phyloP scores from a whole-genome alignment of 1,284 basidiomycete genomes.

The Bjerkandera adusta region DNA sequence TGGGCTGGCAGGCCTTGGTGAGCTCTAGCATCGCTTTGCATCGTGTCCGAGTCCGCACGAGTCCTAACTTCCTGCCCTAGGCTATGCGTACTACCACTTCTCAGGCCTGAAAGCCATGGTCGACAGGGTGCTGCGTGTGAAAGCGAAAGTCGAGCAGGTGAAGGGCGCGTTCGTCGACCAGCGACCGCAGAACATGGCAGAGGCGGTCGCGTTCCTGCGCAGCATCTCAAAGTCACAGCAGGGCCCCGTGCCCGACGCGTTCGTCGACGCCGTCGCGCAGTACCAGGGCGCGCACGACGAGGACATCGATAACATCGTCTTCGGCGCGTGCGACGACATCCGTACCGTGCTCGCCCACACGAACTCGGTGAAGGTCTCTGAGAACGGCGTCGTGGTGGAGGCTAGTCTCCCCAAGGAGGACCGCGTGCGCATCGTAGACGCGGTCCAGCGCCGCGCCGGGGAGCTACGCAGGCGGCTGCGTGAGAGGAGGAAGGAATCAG shows the following conservation, averaged over 20 bases:
- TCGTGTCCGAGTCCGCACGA: too few species aligned
- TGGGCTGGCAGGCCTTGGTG: too few species aligned
- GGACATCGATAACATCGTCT: constrained; percentile 8
- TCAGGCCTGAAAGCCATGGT: constrained; percentile 2
- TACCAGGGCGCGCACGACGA: constrained; percentile 5
- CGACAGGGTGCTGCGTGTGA: not conserved
- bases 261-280: constrained; percentile 5
- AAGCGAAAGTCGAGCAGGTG: not conserved
- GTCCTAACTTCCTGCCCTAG: too few species aligned
- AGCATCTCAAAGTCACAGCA: not conserved
- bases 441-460: not conserved
- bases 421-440: not conserved
- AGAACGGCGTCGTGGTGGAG: not conserved
- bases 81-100: constrained; percentile 3
- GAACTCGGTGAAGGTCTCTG: not conserved
- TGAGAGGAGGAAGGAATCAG: not conserved
- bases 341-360: constrained; percentile 1
- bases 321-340: constrained; percentile 5
- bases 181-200: not conserved
- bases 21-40: too few species aligned
- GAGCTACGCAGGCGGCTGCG: not conserved
- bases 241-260: constrained; percentile 5
- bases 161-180: not conserved
- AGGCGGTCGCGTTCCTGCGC: constrained; percentile 2
- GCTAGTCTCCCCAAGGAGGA: not conserved